Percentiles rank a stretch among this genome's conserved stretches.
These are phyloP conservation scores for Eimeria tenella DNA, from an alignment of 169 alveolate genomes.

Conservation along the genomic window DNA sequence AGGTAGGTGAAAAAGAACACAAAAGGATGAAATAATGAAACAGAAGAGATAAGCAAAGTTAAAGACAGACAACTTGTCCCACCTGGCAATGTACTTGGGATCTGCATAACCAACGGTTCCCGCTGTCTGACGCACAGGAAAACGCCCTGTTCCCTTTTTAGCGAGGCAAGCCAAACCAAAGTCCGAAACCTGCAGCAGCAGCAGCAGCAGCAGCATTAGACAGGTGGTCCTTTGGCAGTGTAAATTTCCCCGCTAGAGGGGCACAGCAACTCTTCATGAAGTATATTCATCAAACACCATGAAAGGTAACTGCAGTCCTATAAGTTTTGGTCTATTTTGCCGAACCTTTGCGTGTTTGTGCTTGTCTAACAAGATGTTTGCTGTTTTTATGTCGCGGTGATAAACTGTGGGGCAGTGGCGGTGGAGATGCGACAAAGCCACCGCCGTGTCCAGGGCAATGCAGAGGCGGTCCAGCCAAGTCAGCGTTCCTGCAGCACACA, in stretches of 20 bases:
- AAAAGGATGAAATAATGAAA: not conserved
- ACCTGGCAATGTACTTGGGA: conserved; percentile 62
- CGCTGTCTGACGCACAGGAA: conserved; percentile 68
- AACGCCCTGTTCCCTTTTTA: conserved; percentile 12
- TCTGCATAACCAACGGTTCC: conserved; percentile 77
- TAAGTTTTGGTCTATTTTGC: not conserved
- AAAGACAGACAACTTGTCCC: not conserved
- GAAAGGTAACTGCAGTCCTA: not conserved
- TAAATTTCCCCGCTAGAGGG: not conserved
- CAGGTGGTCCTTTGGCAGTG: not conserved
- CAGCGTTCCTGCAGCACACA: not conserved
- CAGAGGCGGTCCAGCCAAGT: conserved; percentile 68
- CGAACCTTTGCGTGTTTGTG: conserved; percentile 85
- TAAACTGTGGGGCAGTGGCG: conserved; percentile 60
- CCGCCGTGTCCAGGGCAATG: conserved; percentile 78
- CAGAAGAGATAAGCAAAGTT: not conserved
- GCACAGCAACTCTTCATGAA: too few relatives aligned
- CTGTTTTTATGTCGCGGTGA: conserved; percentile 92
- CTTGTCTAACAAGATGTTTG: conserved; percentile 88
- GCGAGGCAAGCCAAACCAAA: conserved; percentile 84
- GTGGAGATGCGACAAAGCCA: conserved; percentile 78
- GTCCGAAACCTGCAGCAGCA: conserved; percentile 83
- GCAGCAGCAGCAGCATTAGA: not conserved
- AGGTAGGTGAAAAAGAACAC: not conserved
- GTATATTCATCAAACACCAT: too few relatives aligned